Evolutionary conservation across 2,329 filamentous ascomycete genomes (phyloP), one percentile per base, ranked within the genome.

Genomic region (Cyphellophora attinorum): DNA sequence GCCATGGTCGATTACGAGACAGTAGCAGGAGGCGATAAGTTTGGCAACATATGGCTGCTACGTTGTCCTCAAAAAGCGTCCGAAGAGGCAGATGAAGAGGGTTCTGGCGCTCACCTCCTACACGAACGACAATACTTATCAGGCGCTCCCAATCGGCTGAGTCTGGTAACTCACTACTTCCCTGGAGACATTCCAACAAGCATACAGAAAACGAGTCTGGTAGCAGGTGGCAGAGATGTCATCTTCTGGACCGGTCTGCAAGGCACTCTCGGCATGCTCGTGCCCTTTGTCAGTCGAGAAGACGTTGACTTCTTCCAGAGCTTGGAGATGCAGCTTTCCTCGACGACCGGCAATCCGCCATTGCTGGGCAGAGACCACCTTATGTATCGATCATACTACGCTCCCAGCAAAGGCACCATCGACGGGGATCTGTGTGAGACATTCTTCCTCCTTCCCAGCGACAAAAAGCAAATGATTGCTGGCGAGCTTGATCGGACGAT

Each of bases 1-100:
- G 74, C 86, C 3, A 94, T 98, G 85, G 79, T 96, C 2, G 91
- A 99, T 60, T 99, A 98, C 58, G 91, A 98, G 56, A 93, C 91
- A 1, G 78, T 84, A 15, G 88, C 86, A 3, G 91, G 89, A 21
- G 89, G 89, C 21, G 91, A 99, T 64, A 96, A 95, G 55, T 99
- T 98, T 47, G 93, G 91, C 41, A 98, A 98, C 51, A 62, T 98
- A 11, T 98, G 86, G 79, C 74, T 98, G 29, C 70, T 98, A 18
- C 81, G 91, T 31, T 91, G 84, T 51, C 86, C 89, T 0, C 68
- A 79, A 40, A 91, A 93, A 56, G 79, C 81, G 5, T 93, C 85
- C 23, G 80, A 86, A 46, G 85, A 93, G 55, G 82, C 86, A 0
- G 91, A 98, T 51, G 91, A 95, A 57, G 85, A 93, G 41, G 85